A percentile compares a stretch with the other conserved stretches of the same genome.
Evolutionary conservation across 208 protist species (phyloP).

Genomic region (Blechomonas ayalai): DNA sequence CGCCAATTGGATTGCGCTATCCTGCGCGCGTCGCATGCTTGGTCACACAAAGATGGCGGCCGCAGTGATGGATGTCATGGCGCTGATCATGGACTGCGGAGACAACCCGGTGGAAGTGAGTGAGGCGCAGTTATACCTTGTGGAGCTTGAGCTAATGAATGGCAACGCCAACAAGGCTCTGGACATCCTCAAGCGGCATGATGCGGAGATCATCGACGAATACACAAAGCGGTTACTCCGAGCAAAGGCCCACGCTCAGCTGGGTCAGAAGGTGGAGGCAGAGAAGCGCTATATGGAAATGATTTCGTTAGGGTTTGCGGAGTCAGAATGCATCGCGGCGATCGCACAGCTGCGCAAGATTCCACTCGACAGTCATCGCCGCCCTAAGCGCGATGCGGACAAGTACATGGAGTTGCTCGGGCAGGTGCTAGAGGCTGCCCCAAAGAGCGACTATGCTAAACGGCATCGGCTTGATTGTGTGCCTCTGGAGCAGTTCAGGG

Average conservation of each 20-base stretch:
- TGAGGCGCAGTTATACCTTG: constrained; percentile 63
- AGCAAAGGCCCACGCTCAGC: constrained; percentile 54
- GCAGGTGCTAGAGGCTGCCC: constrained; percentile 35
- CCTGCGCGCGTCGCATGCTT: constrained; percentile 72
- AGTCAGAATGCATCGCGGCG: constrained; percentile 74
- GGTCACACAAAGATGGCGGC: constrained; percentile 61
- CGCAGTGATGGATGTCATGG: constrained; percentile 73
- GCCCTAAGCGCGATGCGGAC: constrained; percentile 35
- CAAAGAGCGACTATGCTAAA: constrained; percentile 47
- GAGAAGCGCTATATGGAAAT: constrained; percentile 76
- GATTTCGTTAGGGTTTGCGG: constrained; percentile 44
- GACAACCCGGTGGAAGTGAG: constrained; percentile 64
- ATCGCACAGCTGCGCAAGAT: constrained; percentile 78
- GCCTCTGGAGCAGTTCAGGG: constrained; percentile 60
- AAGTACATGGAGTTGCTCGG: constrained; percentile 69
- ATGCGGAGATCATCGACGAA: constrained; percentile 55
- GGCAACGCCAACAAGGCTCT: constrained; percentile 47
- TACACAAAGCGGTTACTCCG: constrained; percentile 50
- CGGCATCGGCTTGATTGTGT: constrained; percentile 74
- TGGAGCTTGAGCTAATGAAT: constrained; percentile 67
- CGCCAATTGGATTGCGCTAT: constrained; percentile 84
- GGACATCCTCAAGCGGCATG: constrained; percentile 75
- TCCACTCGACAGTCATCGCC: constrained; percentile 43
- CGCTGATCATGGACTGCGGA: constrained; percentile 65
- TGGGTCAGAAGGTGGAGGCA: constrained; percentile 67